Evolutionary conservation across 306 rosid species (phyloP).

Genomic region (Dalbergia oliveri): DNA sequence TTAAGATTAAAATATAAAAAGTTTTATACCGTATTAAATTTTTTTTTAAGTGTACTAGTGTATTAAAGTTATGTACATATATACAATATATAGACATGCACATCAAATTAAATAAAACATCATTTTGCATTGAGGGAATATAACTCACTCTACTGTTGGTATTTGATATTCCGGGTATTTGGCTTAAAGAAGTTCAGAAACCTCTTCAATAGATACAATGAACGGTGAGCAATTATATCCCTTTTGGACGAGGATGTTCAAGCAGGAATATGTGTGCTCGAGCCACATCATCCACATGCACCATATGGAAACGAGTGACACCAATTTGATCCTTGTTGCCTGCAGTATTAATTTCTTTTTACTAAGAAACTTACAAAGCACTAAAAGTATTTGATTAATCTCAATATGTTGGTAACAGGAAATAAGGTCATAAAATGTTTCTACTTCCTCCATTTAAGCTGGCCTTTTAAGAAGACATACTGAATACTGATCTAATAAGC

Average conservation of each 20-base stretch:
- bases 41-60: no score
- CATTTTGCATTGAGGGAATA: not conserved
- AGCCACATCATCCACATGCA: conserved; percentile 65
- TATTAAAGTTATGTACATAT: no score
- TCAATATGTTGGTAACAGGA: no score
- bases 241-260: conserved; percentile 58
- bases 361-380: not conserved
- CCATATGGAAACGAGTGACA: conserved; percentile 41
- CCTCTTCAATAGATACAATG: conserved; percentile 33
- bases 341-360: conserved; percentile 9
- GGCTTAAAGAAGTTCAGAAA: conserved; percentile 43
- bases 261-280: conserved; percentile 64
- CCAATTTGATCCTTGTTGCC: conserved; percentile 51
- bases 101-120: no score
- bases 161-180: conserved; percentile 57
- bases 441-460: no score
- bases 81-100: no score
- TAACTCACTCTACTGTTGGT: conserved; percentile 61
- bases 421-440: no score
- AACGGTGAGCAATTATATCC: conserved; percentile 67
- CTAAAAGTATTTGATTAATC: no score
- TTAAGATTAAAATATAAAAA: no score
- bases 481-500: no score
- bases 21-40: no score
- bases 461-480: no score